Evolutionary conservation across 768 basidiomycete genomes (phyloP).

Genomic region (Collybiopsis confluens): DNA sequence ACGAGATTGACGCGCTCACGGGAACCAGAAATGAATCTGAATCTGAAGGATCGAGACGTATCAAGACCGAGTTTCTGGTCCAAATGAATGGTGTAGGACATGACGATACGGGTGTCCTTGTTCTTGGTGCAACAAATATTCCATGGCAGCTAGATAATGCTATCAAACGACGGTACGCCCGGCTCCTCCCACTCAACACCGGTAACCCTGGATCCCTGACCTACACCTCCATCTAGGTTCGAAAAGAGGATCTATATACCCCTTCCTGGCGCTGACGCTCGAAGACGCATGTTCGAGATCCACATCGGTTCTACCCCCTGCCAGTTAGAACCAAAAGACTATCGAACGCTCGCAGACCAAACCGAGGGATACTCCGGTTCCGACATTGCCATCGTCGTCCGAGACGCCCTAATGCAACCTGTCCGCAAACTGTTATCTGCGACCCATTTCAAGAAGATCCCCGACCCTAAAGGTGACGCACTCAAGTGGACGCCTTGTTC

Average conservation of each 20-base stretch:
- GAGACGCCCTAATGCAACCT: conserved; percentile 98
- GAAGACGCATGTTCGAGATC: conserved; percentile 94
- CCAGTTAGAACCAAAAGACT: conserved; percentile 74
- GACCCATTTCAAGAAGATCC: conserved; percentile 83
- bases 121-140: conserved; percentile 96
- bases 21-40: conserved; percentile 96
- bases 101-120: conserved; percentile 93
- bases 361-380: conserved; percentile 96
- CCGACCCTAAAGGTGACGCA: conserved; percentile 16
- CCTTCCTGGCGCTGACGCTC: conserved; percentile 87
- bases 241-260: conserved; percentile 99
- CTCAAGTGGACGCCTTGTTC: conserved; percentile 93
- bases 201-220: no score
- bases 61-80: conserved; percentile 97
- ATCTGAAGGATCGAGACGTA: conserved; percentile 92
- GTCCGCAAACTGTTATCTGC: conserved; percentile 94
- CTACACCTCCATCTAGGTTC: no score
- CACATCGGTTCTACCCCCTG: conserved; percentile 94
- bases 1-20: conserved; percentile 95
- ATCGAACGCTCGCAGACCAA: conserved; percentile 70
- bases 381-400: conserved; percentile 90
- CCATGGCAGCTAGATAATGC: conserved; percentile 98
- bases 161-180: conserved; percentile 83
- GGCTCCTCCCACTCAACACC: background rate
- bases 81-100: conserved; percentile 99